Conservation (phyloP, 2,329 filamentous ascomycete species). For the Tolypocladium guangdongense region DNA sequence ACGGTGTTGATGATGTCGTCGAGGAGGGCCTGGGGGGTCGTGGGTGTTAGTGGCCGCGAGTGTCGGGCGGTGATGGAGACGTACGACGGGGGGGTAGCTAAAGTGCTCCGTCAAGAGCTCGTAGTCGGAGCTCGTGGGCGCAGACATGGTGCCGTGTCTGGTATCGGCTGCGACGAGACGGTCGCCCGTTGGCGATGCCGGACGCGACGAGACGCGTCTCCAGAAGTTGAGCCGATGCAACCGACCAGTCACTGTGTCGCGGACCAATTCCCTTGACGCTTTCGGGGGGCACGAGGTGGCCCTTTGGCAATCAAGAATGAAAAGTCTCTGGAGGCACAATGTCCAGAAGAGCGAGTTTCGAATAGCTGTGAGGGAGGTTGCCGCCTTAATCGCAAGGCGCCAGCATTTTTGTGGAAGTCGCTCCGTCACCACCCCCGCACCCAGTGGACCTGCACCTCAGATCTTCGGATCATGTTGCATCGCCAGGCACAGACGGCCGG, state of each 20-base stretch:
- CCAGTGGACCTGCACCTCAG: background rate
- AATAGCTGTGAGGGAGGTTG: background rate
- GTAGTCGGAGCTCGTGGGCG: constrained; percentile 35
- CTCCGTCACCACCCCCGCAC: background rate
- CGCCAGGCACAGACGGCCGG: background rate
- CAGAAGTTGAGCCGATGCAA: background rate
- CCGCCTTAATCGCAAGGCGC: background rate
- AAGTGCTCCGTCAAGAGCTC: constrained; percentile 89
- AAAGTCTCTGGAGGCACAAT: background rate
- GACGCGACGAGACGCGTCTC: constrained; percentile 10
- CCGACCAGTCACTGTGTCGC: background rate
- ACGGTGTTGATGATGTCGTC: constrained; percentile 97
- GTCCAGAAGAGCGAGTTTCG: no score
- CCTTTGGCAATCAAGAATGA: background rate
- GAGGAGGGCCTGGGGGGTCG: constrained; percentile 59
- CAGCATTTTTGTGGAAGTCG: background rate
- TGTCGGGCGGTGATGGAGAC: constrained; percentile 19
- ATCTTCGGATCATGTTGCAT: background rate
- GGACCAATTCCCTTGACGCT: background rate
- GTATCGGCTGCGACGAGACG: background rate
- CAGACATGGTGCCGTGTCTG: constrained; percentile 14
- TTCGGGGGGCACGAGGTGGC: background rate
- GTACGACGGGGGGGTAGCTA: constrained; percentile 81
- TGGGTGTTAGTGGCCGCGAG: background rate
- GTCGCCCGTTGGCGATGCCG: background rate